phyloP scores from a whole-genome alignment of 371 early-diverging fungal species.

The Mitosporidium daphniae region DNA sequence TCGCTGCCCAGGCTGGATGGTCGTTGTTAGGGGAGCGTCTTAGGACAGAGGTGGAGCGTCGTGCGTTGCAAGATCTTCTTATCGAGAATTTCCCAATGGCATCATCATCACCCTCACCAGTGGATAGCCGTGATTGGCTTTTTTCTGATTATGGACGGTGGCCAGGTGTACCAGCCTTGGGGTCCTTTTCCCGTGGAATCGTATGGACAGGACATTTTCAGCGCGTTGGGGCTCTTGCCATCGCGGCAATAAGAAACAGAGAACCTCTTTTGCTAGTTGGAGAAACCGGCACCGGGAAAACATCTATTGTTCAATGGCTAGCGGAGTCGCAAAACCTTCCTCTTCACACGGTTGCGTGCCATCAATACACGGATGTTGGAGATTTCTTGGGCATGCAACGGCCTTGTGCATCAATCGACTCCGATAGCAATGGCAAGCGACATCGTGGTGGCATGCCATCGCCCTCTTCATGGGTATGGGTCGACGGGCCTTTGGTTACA shows the following conservation, averaged over 20 bases:
- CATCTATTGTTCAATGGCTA: constrained; percentile 75
- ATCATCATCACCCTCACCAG: neutral
- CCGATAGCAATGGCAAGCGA: constrained; percentile 1
- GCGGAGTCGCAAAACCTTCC: constrained; percentile 18
- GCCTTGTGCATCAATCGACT: constrained; percentile 15
- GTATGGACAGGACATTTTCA: constrained; percentile 83
- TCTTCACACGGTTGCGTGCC: constrained; percentile 68
- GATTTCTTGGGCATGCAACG: constrained; percentile 90
- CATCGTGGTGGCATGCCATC: neutral
- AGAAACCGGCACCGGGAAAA: constrained; percentile 97
- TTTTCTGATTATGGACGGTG: neutral
- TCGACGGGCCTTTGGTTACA: constrained; percentile 66
- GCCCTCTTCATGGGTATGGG: constrained; percentile 40
- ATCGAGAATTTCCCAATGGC: neutral
- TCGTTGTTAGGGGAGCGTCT: constrained; percentile 75
- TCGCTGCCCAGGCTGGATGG: constrained; percentile 56
- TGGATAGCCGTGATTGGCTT: constrained; percentile 1
- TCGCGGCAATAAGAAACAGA: constrained; percentile 28
- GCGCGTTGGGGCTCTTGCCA: constrained; percentile 46
- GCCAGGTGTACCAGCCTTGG: neutral
- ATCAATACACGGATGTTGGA: constrained; percentile 76
- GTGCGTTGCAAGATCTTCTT: too few relatives aligned
- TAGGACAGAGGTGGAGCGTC: constrained; percentile 38
- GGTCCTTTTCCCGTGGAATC: constrained; percentile 6
- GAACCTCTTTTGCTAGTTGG: constrained; percentile 93